Percentiles rank a stretch among this genome's conserved stretches.
Evolutionary conservation across 192 early-diverging fungal genomes (phyloP).

Genomic region (Backusella australiensis): DNA sequence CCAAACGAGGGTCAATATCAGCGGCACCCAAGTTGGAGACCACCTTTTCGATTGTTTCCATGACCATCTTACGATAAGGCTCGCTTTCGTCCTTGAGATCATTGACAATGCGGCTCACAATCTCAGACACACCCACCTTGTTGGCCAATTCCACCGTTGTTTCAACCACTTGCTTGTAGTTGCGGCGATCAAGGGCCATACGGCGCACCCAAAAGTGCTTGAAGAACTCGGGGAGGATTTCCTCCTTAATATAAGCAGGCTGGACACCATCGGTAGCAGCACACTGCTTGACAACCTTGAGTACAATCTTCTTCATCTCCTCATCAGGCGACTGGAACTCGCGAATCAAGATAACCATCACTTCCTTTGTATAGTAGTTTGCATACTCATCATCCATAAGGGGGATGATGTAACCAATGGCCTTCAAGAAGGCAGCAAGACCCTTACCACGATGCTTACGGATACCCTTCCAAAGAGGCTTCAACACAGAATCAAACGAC

Average conservation of each 20-base stretch:
- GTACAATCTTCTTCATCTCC: slow-evolving; percentile 98
- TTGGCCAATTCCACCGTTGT: slow-evolving; percentile 95
- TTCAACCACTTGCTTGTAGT: slow-evolving; percentile 91
- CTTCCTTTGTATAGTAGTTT: slow-evolving; percentile 91
- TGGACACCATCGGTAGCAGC: slow-evolving; percentile 90
- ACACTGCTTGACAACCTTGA: slow-evolving; percentile 97
- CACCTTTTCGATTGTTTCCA: slow-evolving; percentile 93
- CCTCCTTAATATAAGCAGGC: slow-evolving; percentile 78
- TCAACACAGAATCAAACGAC: slow-evolving; percentile 88
- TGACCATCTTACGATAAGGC: slow-evolving; percentile 94
- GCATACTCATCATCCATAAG: slow-evolving; percentile 96
- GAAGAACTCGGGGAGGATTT: slow-evolving; percentile 95
- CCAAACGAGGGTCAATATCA: slow-evolving; percentile 89
- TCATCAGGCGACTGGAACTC: slow-evolving; percentile 98
- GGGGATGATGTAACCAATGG: slow-evolving; percentile 98
- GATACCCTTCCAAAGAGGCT: slow-evolving; percentile 91
- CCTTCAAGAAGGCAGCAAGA: slow-evolving; percentile 96
- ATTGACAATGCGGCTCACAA: slow-evolving; percentile 83
- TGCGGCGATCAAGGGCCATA: slow-evolving; percentile 94
- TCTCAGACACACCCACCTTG: slow-evolving; percentile 90
- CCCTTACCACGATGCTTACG: slow-evolving; percentile 95
- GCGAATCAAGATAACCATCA: slow-evolving; percentile 88
- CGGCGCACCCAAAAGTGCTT: slow-evolving; percentile 97
- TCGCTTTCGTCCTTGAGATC: slow-evolving; percentile 96
- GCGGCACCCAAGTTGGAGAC: slow-evolving; percentile 75